Evolutionary conservation across 2,329 filamentous ascomycete genomes (phyloP).

Genomic region (Xylaria sp.): DNA sequence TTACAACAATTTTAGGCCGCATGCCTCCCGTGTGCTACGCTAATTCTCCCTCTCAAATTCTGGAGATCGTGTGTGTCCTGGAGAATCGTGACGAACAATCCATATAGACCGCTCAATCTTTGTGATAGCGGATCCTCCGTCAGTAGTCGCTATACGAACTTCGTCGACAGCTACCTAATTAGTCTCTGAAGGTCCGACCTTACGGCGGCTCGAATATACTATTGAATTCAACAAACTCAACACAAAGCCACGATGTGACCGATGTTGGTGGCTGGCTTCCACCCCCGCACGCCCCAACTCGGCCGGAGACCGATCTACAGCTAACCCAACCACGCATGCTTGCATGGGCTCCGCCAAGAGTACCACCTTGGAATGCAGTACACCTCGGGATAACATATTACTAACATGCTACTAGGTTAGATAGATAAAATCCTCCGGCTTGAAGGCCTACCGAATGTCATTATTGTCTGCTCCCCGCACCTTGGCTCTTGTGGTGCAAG

Average conservation of each 20-base stretch:
- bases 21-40: neutral
- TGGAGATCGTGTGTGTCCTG: neutral
- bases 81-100: neutral
- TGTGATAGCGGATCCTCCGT: too few species aligned
- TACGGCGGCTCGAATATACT: neutral
- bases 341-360: constrained; percentile 17
- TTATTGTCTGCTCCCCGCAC: constrained; percentile 14
- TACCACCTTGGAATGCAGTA: constrained; percentile 12
- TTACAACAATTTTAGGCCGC: neutral
- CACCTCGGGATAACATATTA: constrained; percentile 12
- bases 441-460: neutral
- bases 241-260: neutral
- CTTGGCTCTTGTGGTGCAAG: neutral
- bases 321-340: constrained; percentile 1
- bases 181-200: neutral
- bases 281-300: constrained; percentile 15
- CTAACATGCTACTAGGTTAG: neutral
- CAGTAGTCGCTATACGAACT: neutral
- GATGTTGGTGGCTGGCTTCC: constrained; percentile 5
- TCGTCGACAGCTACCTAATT: neutral
- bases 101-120: neutral
- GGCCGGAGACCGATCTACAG: constrained; percentile 26
- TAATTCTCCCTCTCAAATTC: neutral
- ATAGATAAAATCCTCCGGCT: neutral
- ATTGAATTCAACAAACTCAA: neutral